Evolutionary conservation across 192 early-diverging fungal species (phyloP).

Genomic region (Allomyces javanicus): DNA sequence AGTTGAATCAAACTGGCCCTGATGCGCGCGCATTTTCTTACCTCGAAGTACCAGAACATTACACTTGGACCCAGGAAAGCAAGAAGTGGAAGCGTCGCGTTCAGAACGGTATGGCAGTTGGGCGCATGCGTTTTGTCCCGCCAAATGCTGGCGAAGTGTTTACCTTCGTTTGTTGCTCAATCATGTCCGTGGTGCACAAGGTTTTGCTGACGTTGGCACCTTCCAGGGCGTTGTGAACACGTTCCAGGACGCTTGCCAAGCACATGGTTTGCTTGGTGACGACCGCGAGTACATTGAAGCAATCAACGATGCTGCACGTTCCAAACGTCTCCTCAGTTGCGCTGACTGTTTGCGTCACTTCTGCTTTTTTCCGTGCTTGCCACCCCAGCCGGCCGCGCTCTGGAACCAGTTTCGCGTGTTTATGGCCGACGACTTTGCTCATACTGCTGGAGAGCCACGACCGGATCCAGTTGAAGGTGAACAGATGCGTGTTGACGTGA

Average conservation of each 20-base stretch:
- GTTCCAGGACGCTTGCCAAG: conserved; percentile 10
- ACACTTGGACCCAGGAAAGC: conserved; percentile 2
- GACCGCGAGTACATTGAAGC: conserved; percentile 10
- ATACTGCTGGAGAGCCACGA: background rate
- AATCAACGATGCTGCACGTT: conserved; percentile 5
- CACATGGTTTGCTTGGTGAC: conserved; percentile 10
- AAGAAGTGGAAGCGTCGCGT: conserved; percentile 4
- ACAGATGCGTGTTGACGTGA: conserved; percentile 1
- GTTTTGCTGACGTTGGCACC: conserved; percentile 8
- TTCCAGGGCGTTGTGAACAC: conserved; percentile 4
- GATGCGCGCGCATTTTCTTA: conserved; percentile 1
- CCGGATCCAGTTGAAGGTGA: background rate
- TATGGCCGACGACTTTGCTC: conserved; percentile 5
- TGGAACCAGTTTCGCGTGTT: conserved; percentile 1
- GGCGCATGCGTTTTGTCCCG: conserved; percentile 7
- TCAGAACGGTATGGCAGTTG: conserved; percentile 5
- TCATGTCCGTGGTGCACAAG: conserved; percentile 5
- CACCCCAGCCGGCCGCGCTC: conserved; percentile 1
- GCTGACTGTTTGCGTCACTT: conserved; percentile 6
- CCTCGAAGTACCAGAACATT: conserved; percentile 3
- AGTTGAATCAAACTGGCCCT: conserved; percentile 1
- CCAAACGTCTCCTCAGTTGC: conserved; percentile 6
- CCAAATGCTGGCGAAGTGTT: conserved; percentile 6
- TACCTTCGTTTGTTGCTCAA: conserved; percentile 10
- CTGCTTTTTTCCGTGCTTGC: conserved; percentile 1